phyloP scores from a whole-genome alignment of 1,284 basidiomycete genomes.

The Kalmanozyma brasiliensis region DNA sequence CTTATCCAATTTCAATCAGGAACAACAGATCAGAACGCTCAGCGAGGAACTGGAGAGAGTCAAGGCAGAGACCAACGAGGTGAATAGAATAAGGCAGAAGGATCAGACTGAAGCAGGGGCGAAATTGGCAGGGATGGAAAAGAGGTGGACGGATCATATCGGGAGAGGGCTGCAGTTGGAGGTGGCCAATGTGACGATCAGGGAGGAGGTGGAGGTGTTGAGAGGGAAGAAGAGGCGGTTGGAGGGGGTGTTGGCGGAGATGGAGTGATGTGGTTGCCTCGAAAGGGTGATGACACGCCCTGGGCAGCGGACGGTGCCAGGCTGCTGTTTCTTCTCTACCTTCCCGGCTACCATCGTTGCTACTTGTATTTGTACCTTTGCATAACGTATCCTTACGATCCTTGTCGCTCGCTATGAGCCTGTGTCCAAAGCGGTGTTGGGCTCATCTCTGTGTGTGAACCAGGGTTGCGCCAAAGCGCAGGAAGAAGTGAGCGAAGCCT shows the following conservation, averaged over 20 bases:
- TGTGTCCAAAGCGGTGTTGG: too few species aligned
- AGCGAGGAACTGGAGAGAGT: conserved; percentile 22
- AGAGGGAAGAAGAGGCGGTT: conserved; percentile 27
- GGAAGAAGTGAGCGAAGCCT: not conserved
- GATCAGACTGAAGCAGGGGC: conserved; percentile 78
- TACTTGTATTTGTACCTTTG: conserved; percentile 33
- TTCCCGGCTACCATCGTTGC: too few species aligned
- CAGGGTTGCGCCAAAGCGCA: too few species aligned
- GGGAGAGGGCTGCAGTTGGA: conserved; percentile 87
- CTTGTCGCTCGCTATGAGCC: too few species aligned
- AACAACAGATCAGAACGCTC: conserved; percentile 34
- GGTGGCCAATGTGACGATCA: conserved; percentile 86
- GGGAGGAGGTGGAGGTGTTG: conserved; percentile 74
- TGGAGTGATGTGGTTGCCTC: conserved; percentile 10
- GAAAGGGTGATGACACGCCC: too few species aligned
- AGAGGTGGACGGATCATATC: conserved; percentile 86
- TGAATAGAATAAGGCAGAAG: conserved; percentile 54
- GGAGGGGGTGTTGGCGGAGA: conserved; percentile 14
- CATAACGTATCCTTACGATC: conserved; percentile 1
- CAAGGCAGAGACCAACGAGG: conserved; percentile 37
- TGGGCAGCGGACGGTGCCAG: too few species aligned
- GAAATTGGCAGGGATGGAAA: conserved; percentile 81
- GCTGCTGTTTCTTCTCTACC: too few species aligned
- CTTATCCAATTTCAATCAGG: conserved; percentile 58
- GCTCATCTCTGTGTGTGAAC: too few species aligned